Evolutionary conservation across 305 asterid genomes (phyloP), one percentile per base, ranked within the genome.

Genomic region (Withania somnifera): DNA sequence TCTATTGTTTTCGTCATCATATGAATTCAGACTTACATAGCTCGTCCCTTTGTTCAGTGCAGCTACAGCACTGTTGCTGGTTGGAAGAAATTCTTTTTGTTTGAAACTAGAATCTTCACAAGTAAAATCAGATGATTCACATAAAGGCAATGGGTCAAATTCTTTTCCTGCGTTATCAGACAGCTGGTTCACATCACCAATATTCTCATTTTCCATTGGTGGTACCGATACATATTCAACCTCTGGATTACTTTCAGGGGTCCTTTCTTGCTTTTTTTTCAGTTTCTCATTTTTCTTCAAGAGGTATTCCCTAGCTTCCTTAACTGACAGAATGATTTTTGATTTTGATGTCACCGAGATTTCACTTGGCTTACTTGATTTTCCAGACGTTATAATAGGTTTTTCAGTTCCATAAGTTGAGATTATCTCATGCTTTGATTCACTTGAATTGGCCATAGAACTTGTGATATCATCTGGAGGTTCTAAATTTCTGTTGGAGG

Each of bases 231-330:
- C 82, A 53, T 32, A 61, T 47, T 89, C 86, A 80, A 67, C 67
- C 71, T 56, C 77, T 81, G 84, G 87, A 34, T 54, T 69, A 68
- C 60, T 85, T 67, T 54, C 80, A 61, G 26, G 84, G 64, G 81
- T 88, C 58, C 82, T 79, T 80, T 90, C 88, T 82, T 81, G 87
- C 77, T 82, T 85, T 77, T 76, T 84, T 84, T 88, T 89, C 52
- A 24, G 38, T 51, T 69, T 79, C 26, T 84, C 84, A 71, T 86
- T 87, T 86, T 92, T 93, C 79, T 83, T 88, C 52, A 92, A 88
- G 80, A 94, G 97, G 86, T 91, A 97, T 64, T 91, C 97, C 88
- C 91, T 90, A 42, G 98, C 99, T 94, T 94, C 98, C 87, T 88
- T 82, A 80, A 94, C 95, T 45, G 98, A 93, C 82, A 85, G 87